These are phyloP conservation scores for Canariomyces notabilis DNA, from an alignment of 2,329 filamentous ascomycete genomes.

Conservation along the genomic window DNA sequence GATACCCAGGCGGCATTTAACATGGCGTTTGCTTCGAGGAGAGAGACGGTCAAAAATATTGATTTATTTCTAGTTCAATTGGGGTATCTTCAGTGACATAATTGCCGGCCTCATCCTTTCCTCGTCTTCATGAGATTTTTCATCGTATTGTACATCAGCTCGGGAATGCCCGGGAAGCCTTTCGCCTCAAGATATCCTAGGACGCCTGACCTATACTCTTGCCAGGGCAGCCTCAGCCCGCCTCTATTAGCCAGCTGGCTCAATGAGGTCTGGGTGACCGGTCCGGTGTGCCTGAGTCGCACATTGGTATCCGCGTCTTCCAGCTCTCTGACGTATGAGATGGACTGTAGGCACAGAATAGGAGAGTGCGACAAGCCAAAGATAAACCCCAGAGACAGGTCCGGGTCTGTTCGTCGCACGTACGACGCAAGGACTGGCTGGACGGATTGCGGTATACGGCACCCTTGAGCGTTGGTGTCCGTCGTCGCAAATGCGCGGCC, in stretches of 20 bases:
- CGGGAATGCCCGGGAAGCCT: conserved; percentile 61
- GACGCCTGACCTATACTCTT: conserved; percentile 69
- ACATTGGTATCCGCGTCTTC: conserved; percentile 51
- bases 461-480: conserved; percentile 59
- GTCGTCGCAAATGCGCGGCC: conserved; percentile 61
- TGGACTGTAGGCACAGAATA: conserved; percentile 50
- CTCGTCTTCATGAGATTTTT: conserved; percentile 50
- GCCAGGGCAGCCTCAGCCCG: conserved; percentile 64
- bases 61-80: not conserved
- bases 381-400: conserved; percentile 42
- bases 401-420: conserved; percentile 42
- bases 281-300: conserved; percentile 54
- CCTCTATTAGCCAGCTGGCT: conserved; percentile 57
- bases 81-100: conserved; percentile 4
- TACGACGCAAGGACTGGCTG: conserved; percentile 45
- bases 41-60: conserved; percentile 2
- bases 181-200: conserved; percentile 60
- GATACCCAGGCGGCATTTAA: conserved; percentile 29
- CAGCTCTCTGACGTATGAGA: conserved; percentile 48
- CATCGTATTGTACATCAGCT: conserved; percentile 77
- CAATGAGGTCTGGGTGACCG: conserved; percentile 65
- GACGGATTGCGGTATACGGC: conserved; percentile 42
- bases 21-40: conserved; percentile 20
- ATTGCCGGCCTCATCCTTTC: not conserved
- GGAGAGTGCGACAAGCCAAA: conserved; percentile 59